phyloP scores from a whole-genome alignment of 768 basidiomycete species.

The Auricularia heimuer region DNA sequence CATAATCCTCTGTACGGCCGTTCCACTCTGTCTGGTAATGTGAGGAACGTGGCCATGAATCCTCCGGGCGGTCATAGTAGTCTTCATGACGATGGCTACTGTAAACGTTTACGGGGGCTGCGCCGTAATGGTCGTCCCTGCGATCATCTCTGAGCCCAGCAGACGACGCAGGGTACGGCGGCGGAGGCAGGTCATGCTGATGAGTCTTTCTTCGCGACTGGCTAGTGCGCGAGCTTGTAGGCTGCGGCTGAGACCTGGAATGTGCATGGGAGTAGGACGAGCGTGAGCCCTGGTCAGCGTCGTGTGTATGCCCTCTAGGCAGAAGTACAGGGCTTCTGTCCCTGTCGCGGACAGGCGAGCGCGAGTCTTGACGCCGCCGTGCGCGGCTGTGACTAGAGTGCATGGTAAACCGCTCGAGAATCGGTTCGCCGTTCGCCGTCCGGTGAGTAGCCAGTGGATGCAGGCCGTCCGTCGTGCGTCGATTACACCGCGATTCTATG shows the following conservation, averaged over 20 bases:
- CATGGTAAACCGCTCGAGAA: neutral
- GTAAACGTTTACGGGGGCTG: constrained; percentile 35
- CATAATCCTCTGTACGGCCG: constrained; percentile 38
- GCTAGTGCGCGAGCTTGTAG: neutral
- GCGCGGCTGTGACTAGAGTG: neutral
- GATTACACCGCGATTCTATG: too few relatives aligned
- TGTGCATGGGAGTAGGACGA: neutral
- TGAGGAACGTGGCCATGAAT: constrained; percentile 34
- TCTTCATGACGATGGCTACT: constrained; percentile 41
- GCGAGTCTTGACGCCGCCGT: neutral
- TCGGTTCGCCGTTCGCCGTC: neutral
- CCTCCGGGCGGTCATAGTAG: constrained; percentile 32
- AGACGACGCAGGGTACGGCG: neutral
- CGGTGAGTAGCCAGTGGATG: neutral
- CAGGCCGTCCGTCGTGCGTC: too few relatives aligned
- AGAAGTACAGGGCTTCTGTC: neutral
- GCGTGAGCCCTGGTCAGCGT: neutral
- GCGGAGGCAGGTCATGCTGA: neutral
- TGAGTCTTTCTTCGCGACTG: neutral
- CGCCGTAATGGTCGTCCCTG: constrained; percentile 31
- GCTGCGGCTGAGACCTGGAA: neutral
- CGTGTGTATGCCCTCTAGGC: neutral
- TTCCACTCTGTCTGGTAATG: constrained; percentile 25
- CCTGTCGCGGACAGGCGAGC: neutral
- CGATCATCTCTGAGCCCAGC: neutral